phyloP scores from a whole-genome alignment of 1,284 basidiomycete genomes.

The Boletus smithii region DNA sequence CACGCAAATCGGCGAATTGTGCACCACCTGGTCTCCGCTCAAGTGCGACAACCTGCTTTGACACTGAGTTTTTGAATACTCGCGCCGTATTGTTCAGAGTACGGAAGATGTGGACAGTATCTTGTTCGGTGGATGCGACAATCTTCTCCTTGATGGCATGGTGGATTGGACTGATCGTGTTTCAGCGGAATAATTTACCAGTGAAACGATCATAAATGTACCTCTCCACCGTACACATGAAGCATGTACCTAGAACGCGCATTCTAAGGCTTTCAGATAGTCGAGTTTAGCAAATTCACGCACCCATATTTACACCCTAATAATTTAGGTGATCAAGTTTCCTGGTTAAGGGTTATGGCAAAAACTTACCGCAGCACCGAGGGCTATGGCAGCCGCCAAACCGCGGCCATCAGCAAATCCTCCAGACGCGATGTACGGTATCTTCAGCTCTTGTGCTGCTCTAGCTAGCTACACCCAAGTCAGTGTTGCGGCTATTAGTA shows the following conservation, averaged over 20 bases:
- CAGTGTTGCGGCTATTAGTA: not conserved
- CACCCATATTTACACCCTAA: slow-evolving; percentile 85
- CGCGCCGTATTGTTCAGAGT: slow-evolving; percentile 84
- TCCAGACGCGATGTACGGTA: slow-evolving; percentile 89
- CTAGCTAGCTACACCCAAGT: slow-evolving; percentile 63
- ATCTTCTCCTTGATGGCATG: slow-evolving; percentile 90
- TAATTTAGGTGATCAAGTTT: not conserved
- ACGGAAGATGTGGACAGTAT: slow-evolving; percentile 89
- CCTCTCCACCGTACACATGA: slow-evolving; percentile 82
- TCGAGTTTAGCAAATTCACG: slow-evolving; percentile 15
- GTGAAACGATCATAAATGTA: slow-evolving; percentile 23
- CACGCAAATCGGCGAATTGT: slow-evolving; percentile 82
- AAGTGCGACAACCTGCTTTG: slow-evolving; percentile 77
- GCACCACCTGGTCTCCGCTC: slow-evolving; percentile 81
- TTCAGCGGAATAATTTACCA: not conserved
- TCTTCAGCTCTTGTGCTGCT: slow-evolving; percentile 79
- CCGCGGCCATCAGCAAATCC: slow-evolving; percentile 83
- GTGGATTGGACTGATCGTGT: slow-evolving; percentile 68
- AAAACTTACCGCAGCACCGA: slow-evolving; percentile 73
- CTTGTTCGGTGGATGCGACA: slow-evolving; percentile 75
- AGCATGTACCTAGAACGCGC: slow-evolving; percentile 62
- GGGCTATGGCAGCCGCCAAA: slow-evolving; percentile 75
- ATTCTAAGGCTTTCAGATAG: slow-evolving; percentile 1
- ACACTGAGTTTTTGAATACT: slow-evolving; percentile 84
- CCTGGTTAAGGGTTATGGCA: not conserved